Evolutionary conservation across 2,329 filamentous ascomycete genomes (phyloP), one percentile per base, ranked within the genome.

Genomic region (Alternaria arborescens): DNA sequence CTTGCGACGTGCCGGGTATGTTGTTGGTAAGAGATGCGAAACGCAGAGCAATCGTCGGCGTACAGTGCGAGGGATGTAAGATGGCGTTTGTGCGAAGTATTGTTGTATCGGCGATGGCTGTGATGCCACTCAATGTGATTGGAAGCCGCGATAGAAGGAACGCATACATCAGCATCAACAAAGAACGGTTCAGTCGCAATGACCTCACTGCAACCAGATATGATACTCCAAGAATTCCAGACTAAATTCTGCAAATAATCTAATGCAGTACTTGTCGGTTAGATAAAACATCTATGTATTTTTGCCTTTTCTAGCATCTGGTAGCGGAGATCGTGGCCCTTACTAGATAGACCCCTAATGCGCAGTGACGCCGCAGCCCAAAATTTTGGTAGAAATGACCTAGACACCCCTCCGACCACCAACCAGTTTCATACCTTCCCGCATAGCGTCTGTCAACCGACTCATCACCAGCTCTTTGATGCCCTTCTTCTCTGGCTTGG

Each of bases 391-490:
- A 11, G 8, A 8, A 38, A 8, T 36, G 12, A 36, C 38, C 42
- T 67, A 75, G 12, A 74, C 69, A 55, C 73, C 73, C 44, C 73
- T 67, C 38, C 73, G 56, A 18, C 75, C 75, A 32, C 75, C 74
- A 40, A 77, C 73, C 40, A 72, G 71, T 65, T 71, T 75, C 66
- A 73, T 71, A 4, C 72, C 69, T 61, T 76, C 74, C 44, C 70
- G 72, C 75, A 76, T 77, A 5, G 64, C 69, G 42, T 76, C 73
- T 8, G 71, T 74, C 55, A 75, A 50, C 48, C 64, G 68, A 50
- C 68, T 67, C 52, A 67, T 55, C 16, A 75, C 65, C 55, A 77
- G 40, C 18, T 73, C 70, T 57, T 73, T 71, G 44, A 71, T 50
- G 1, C 73, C 67, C 62, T 72, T 72, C 24, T 64, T 61, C 54